Evolutionary conservation across 495 filamentous ascomycete species (phyloP), one percentile per base, ranked within the genome.

Genomic region (Penicillium roqueforti): DNA sequence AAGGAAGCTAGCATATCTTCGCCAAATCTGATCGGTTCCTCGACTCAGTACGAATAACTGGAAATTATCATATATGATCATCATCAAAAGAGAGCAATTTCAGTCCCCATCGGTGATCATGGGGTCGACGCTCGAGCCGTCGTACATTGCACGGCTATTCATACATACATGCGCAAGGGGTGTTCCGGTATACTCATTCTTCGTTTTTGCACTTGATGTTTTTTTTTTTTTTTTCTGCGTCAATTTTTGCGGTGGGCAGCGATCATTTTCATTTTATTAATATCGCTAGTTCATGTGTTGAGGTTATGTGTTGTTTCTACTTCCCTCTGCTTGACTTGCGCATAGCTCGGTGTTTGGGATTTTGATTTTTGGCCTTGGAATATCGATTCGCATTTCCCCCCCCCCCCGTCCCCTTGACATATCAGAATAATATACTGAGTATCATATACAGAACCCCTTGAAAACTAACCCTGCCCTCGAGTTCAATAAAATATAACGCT

Each of bases 1-100:
- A 49, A 60, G 40, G 14, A 25, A 1, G 59, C 57, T 1, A 71
- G 69, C 19, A 75, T 74, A 46, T 74, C 71, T 6, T 61, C 69
- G 45, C 72, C 72, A 23, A 70, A 74, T 54, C 38, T 74, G 58
- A 74, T 75, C 56, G 68, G 70, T 8, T 66, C 70, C 28, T 71
- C 69, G 36, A 71, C 53, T 29, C 68, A 70, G 16, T 57, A 59
- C 23, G 55, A 57, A 32, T 13, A 4, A 34, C n/a, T 6, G 10
- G 4, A 29, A 32, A n/a, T 41, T 41, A 38, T 10, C 34, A 41
- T 20, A n/a, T 4, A 3, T 0, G 8, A 45, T 16, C 8, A 28
- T 19, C n/a, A 16, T 16, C 11, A 26, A 43, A 25, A 47, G 6
- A 37, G 6, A 38, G 11, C 18, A 18, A 19, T 13, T 3, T 16